Conservation (phyloP, 305 asterid genomes). For the Fraxinus ornus region DNA sequence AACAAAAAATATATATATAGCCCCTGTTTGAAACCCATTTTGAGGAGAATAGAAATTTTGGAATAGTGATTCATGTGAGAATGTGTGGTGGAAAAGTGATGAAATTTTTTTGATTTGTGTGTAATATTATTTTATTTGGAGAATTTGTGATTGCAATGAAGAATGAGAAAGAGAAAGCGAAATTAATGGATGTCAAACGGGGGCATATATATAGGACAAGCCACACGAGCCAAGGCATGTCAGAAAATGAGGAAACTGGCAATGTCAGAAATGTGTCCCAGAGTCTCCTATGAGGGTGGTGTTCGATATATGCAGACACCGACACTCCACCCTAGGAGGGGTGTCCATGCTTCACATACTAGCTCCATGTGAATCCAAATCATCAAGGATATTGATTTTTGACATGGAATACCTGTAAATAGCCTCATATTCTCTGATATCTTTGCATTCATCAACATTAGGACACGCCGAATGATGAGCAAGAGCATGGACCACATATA, state of each 20-base stretch:
- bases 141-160: too few species aligned
- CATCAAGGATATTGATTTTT: not conserved
- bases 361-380: conserved; percentile 10
- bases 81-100: too few species aligned
- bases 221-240: not conserved
- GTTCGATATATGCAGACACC: not conserved
- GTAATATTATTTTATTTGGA: too few species aligned
- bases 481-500: conserved; percentile 87
- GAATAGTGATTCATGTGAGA: too few species aligned
- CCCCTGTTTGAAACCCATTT: too few species aligned
- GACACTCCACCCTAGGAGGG: not conserved
- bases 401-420: conserved; percentile 70
- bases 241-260: not conserved
- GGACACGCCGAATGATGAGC: conserved; percentile 87
- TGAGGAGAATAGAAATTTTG: too few species aligned
- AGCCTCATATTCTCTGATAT: conserved; percentile 69
- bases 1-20: not conserved
- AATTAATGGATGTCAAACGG: too few species aligned
- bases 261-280: not conserved
- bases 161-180: too few species aligned
- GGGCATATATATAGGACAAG: not conserved
- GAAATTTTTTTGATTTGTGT: too few species aligned
- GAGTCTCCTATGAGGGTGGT: not conserved
- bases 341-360: not conserved
- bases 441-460: conserved; percentile 77